Evolutionary conservation across 352 stramenopile species (phyloP).

Genomic region (Pythium plurisporium): DNA sequence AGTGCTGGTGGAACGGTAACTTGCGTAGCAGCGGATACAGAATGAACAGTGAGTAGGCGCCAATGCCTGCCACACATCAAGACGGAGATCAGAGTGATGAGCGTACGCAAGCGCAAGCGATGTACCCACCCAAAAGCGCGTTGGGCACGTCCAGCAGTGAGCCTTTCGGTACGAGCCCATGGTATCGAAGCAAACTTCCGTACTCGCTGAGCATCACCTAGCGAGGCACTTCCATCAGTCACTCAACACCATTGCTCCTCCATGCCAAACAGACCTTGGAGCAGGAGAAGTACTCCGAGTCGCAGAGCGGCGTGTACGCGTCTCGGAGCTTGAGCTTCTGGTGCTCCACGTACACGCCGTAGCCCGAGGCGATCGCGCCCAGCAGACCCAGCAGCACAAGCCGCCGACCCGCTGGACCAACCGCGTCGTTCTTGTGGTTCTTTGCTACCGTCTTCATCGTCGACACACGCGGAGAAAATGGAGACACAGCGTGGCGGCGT

Average conservation of each 20-base stretch:
- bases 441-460: neutral
- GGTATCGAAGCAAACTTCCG: slow-evolving; percentile 39
- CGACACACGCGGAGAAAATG: too few species aligned
- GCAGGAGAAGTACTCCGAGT: slow-evolving; percentile 49
- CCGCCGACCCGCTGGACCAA: neutral
- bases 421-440: neutral
- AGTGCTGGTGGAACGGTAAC: slow-evolving; percentile 35
- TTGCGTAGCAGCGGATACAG: slow-evolving; percentile 37
- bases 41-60: slow-evolving; percentile 42
- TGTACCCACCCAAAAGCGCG: slow-evolving; percentile 31
- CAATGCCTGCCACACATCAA: slow-evolving; percentile 17
- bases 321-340: slow-evolving; percentile 33
- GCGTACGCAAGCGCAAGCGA: neutral
- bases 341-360: slow-evolving; percentile 45
- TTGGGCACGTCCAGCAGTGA: slow-evolving; percentile 51
- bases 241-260: neutral
- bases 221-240: too few species aligned
- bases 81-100: neutral
- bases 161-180: slow-evolving; percentile 32
- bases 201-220: slow-evolving; percentile 57
- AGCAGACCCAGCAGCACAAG: slow-evolving; percentile 21
- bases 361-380: slow-evolving; percentile 22
- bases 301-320: slow-evolving; percentile 50
- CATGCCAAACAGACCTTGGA: slow-evolving; percentile 29
- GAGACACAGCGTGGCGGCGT: too few species aligned